These are phyloP conservation scores for Colletotrichum lindemuthianum DNA, from an alignment of 2,329 filamentous ascomycete species.

Conservation along the genomic window DNA sequence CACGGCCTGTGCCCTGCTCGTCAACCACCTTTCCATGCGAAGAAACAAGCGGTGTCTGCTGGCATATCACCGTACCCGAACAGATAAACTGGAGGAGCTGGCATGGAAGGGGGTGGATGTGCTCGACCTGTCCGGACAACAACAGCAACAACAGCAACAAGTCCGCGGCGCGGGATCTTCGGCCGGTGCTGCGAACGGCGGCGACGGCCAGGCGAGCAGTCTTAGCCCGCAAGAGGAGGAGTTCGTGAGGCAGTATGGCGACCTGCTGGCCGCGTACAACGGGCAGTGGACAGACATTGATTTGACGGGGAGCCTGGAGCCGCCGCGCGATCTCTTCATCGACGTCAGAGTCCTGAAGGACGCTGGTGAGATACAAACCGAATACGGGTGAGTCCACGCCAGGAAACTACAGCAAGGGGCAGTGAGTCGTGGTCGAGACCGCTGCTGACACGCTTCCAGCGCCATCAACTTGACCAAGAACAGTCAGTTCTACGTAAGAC, in stretches of 20 bases:
- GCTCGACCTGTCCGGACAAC: slow-evolving; percentile 72
- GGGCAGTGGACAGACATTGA: slow-evolving; percentile 99
- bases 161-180: slow-evolving; percentile 50
- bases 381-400: slow-evolving; percentile 81
- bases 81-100: slow-evolving; percentile 91
- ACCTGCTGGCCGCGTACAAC: slow-evolving; percentile 94
- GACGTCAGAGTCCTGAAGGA: slow-evolving; percentile 96
- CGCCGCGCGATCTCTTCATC: slow-evolving; percentile 95
- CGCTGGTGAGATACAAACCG: slow-evolving; percentile 97
- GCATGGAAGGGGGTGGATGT: slow-evolving; percentile 93
- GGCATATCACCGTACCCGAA: slow-evolving; percentile 90
- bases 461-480: slow-evolving; percentile 97
- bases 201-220: slow-evolving; percentile 72
- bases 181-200: slow-evolving; percentile 44
- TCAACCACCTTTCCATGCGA: slow-evolving; percentile 94
- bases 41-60: slow-evolving; percentile 95
- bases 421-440: too few relatives aligned
- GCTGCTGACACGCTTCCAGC: slow-evolving; percentile 55
- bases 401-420: too few relatives aligned
- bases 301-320: slow-evolving; percentile 90
- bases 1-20: slow-evolving; percentile 86
- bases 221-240: slow-evolving; percentile 96
- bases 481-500: slow-evolving; percentile 95
- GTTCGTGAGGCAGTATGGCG: slow-evolving; percentile 90
- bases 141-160: slow-evolving; percentile 70